phyloP scores from a whole-genome alignment of 768 basidiomycete species.

The Nevesoporus exiguus region DNA sequence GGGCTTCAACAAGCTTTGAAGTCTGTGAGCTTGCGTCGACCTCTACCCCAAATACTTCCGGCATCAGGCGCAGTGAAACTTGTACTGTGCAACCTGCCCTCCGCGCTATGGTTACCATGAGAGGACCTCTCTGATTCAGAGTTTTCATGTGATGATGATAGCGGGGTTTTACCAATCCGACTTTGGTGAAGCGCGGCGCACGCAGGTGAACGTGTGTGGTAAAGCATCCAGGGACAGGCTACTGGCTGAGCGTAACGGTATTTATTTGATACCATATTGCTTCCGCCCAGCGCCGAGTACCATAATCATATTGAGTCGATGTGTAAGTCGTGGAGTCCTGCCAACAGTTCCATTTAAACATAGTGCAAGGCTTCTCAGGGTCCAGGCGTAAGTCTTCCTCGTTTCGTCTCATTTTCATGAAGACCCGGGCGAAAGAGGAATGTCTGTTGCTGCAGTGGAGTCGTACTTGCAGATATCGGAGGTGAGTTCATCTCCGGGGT shows the following conservation, averaged over 20 bases:
- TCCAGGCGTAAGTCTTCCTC: background rate
- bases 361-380: background rate
- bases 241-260: no score
- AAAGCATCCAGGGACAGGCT: no score
- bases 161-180: no score
- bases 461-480: slow-evolving; percentile 12
- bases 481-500: background rate
- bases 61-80: background rate
- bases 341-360: background rate
- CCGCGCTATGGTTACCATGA: background rate
- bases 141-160: no score
- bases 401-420: background rate
- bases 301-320: no score
- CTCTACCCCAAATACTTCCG: background rate
- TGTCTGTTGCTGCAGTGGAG: slow-evolving; percentile 14
- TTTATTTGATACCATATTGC: background rate
- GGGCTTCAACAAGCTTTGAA: background rate
- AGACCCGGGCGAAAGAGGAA: background rate
- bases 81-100: background rate
- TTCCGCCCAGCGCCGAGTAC: no score
- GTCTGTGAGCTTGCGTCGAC: background rate
- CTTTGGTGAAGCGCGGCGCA: no score
- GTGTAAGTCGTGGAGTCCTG: no score
- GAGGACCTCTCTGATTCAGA: background rate
- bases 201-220: no score